A percentile compares a stretch with the other conserved stretches of the same genome.
phyloP scores from a whole-genome alignment of 495 filamentous ascomycete species.

The Penicillium turbatum region DNA sequence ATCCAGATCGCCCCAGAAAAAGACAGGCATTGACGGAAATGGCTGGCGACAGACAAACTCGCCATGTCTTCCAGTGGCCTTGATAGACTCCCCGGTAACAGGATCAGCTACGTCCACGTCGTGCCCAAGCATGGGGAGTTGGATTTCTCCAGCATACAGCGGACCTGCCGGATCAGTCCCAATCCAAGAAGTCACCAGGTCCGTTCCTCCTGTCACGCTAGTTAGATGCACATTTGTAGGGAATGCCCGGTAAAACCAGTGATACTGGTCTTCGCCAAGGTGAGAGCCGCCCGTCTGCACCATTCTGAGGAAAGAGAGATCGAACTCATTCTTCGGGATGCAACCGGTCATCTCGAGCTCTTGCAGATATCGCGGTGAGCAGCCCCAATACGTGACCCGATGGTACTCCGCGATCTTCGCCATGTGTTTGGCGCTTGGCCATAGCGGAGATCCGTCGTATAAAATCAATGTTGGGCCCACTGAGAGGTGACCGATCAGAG shows the following conservation, averaged over 20 bases:
- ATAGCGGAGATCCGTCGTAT: slow-evolving; percentile 72
- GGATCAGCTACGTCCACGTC: slow-evolving; percentile 60
- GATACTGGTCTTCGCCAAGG: slow-evolving; percentile 61
- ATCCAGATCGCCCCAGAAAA: slow-evolving; percentile 59
- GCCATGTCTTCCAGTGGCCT: slow-evolving; percentile 37
- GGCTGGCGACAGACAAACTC: slow-evolving; percentile 62
- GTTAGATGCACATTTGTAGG: slow-evolving; percentile 55
- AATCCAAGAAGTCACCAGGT: slow-evolving; percentile 68
- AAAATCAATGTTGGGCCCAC: slow-evolving; percentile 58
- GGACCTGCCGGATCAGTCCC: slow-evolving; percentile 55
- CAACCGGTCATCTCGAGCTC: slow-evolving; percentile 58
- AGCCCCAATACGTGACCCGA: slow-evolving; percentile 55
- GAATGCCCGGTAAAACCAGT: slow-evolving; percentile 77
- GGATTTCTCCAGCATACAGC: slow-evolving; percentile 65
- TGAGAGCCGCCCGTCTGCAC: slow-evolving; percentile 65
- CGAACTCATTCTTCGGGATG: slow-evolving; percentile 51
- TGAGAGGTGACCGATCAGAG: slow-evolving; percentile 57
- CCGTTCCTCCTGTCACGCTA: slow-evolving; percentile 71
- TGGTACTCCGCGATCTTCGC: slow-evolving; percentile 34
- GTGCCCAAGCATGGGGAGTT: slow-evolving; percentile 57
- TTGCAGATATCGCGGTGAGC: slow-evolving; percentile 65
- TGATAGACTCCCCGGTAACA: slow-evolving; percentile 48
- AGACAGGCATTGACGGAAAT: slow-evolving; percentile 69
- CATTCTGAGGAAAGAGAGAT: slow-evolving; percentile 51
- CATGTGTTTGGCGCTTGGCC: slow-evolving; percentile 43